Evolutionary conservation across 202 grass and related monocot species (phyloP), one percentile per base, ranked within the genome.

Genomic region (Alloteropsis angusta): DNA sequence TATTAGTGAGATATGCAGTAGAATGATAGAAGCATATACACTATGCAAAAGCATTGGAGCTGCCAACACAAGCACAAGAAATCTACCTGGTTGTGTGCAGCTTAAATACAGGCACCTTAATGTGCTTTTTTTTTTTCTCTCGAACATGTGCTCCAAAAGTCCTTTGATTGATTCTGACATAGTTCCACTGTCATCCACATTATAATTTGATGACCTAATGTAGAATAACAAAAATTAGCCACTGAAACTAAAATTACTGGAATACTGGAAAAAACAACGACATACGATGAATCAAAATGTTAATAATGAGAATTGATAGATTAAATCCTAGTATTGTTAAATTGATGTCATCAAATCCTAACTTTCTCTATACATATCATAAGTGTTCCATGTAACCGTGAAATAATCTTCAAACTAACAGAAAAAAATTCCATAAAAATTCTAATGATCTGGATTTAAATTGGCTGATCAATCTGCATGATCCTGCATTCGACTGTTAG

Each of bases 341-440:
- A 65, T 66, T 18, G 5, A 71, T 25, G 23, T n/a, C 26, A 86
- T 57, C 9, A 0, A 9, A 43, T 47, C 49, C 14, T 10, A n/a
- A 26, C 34, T 60, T 68, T 1, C 35, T 74, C 39, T 68, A 34
- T 22, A 59, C 18, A 50, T 50, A 55, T 35, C 15, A 30, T 30
- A 72, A 69, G 9, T 36, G 25, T 14, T 71, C 36, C 18, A 54
- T 77, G 48, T 14, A 62, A 21, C 49, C 18, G 22, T 57, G 28
- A 1, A 30, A 57, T 57, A 41, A 77, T 25, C 58, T 18, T 69
- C 49, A 82, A 65, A 41, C 14, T n/a, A n/a, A n/a, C n/a, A n/a
- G n/a, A n/a, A n/a, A n/a, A n/a, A n/a, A n/a, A n/a, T n/a, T 79
- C n/a, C 74, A 55, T 49, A 26, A 59, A 80, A 84, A 53, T 12